Base-by-base conservation (phyloP, 768 basidiomycete genomes). In the Suillus plorans region DNA sequence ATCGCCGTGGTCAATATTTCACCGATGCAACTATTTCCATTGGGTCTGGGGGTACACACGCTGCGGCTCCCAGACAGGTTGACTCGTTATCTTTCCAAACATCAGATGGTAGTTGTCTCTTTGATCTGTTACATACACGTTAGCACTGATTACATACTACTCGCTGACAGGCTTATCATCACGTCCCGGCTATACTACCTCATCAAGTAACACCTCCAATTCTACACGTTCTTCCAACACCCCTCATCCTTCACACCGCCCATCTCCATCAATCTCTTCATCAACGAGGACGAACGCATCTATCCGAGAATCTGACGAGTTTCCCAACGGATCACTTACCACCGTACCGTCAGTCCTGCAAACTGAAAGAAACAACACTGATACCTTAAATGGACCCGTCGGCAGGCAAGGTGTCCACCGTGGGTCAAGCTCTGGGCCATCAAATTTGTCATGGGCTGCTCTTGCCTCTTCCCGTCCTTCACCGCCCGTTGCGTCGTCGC, bases 191-290 rank as follows among this genome's bases (percentile, higher is more conserved):
- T 50, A 62, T 62, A 34, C 20, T 60, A 8, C 61, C 28, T 58
- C 61, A 57, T 56, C 62, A n/a, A 59, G 56, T n/a, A 16, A 36
- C 31, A 22, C 12, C 39, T 58, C 39, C 39, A 42, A 20, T 42
- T 31, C 58, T 59, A 42, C 58, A 59, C 41, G 39, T 16, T 59
- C 25, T 12, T 42, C 39, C 18, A 39, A 41, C 22, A 59, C 39
- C 39, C 25, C 37, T 55, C 63, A 64, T 63, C 67, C 71, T n/a
- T 64, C 76, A 65, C 70, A 73, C 69, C 74, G 64, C 66, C 67
- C 68, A 28, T 39, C 61, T 13, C n/a, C 53, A 28, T 41, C 57
- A 12, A 16, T 28, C 3, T 62, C 69, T 6, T 72, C 69, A 37
- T 67, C 66, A 58, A 59, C 58, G 5, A 59, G 58, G 58, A 12